phyloP scores from a whole-genome alignment of 768 basidiomycete genomes.

The Lanmaoa pseudosensibilis region DNA sequence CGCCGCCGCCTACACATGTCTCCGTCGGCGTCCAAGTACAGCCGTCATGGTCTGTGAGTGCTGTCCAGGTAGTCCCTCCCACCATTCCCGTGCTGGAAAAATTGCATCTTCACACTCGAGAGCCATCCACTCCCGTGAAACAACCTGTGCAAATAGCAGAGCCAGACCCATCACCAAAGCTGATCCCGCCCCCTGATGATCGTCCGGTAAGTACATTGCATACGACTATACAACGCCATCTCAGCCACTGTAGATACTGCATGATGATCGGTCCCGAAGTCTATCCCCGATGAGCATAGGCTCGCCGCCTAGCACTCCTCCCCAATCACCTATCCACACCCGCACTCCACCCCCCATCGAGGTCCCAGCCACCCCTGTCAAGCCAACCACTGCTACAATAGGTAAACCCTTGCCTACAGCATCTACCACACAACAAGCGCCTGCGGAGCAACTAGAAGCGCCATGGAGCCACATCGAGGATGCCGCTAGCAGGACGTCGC shows the following conservation, averaged over 20 bases:
- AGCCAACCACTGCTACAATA: constrained; percentile 3
- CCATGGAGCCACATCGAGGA: constrained; percentile 26
- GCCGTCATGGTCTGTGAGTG: constrained; percentile 36
- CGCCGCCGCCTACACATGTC: constrained; percentile 29
- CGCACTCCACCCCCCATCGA: constrained; percentile 3
- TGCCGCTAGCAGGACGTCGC: constrained; percentile 27
- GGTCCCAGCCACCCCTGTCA: constrained; percentile 4
- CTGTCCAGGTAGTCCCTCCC: constrained; percentile 38
- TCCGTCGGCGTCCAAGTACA: constrained; percentile 50
- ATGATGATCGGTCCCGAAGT: constrained; percentile 42
- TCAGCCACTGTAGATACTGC: constrained; percentile 34
- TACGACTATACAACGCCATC: constrained; percentile 6
- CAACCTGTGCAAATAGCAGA: constrained; percentile 3
- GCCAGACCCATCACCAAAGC: constrained; percentile 11
- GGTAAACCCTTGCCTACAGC: constrained; percentile 12
- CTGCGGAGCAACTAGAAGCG: constrained; percentile 14
- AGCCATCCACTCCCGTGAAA: constrained; percentile 16
- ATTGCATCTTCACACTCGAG: neutral
- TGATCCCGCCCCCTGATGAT: constrained; percentile 18
- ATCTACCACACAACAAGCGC: constrained; percentile 19
- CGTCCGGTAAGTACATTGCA: constrained; percentile 21
- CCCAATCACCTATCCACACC: constrained; percentile 20
- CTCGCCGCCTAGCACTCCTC: constrained; percentile 43
- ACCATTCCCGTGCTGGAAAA: constrained; percentile 16
- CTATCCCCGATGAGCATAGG: constrained; percentile 65